Percentiles rank a stretch among this genome's conserved stretches.
Evolutionary conservation across 805 yeast genomes (phyloP).

Genomic region (Metschnikowia anglica): DNA sequence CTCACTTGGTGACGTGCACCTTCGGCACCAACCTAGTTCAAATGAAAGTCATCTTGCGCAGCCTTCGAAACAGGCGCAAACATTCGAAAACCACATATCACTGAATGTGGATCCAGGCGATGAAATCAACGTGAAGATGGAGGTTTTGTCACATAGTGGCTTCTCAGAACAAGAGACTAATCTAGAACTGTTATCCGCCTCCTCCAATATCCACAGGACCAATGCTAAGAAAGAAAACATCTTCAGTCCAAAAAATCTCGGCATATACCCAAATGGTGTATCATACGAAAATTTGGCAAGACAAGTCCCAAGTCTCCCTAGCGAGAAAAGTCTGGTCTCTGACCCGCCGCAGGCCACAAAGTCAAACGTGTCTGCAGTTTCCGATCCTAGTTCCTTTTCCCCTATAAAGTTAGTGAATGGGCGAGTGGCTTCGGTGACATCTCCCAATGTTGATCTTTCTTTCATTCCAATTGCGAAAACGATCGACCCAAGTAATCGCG

Average conservation of each 20-base stretch:
- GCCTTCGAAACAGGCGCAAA: no score
- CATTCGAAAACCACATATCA: background rate
- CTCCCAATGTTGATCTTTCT: conserved; percentile 25
- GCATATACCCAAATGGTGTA: no score
- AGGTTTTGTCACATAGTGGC: background rate
- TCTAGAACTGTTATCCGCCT: background rate
- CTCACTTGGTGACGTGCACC: no score
- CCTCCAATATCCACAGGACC: background rate
- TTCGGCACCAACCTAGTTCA: no score
- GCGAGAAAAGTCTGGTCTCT: background rate
- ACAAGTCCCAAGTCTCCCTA: background rate
- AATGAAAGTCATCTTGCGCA: no score
- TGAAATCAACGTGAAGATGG: conserved; percentile 1
- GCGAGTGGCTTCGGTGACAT: conserved; percentile 14
- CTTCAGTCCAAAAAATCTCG: no score
- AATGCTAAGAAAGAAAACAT: background rate
- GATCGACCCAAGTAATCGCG: conserved; percentile 13
- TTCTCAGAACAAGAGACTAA: background rate
- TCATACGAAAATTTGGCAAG: background rate
- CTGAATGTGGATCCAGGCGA: background rate
- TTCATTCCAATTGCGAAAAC: conserved; percentile 25
- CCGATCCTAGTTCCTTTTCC: conserved; percentile 5
- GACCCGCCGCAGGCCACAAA: background rate
- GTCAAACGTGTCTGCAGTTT: background rate
- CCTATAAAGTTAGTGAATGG: conserved; percentile 9